Percentiles rank a stretch among this genome's conserved stretches.
These are phyloP conservation scores for Sarocladiaceae sp. DNA, from an alignment of 2,329 filamentous ascomycete genomes.

Conservation along the genomic window DNA sequence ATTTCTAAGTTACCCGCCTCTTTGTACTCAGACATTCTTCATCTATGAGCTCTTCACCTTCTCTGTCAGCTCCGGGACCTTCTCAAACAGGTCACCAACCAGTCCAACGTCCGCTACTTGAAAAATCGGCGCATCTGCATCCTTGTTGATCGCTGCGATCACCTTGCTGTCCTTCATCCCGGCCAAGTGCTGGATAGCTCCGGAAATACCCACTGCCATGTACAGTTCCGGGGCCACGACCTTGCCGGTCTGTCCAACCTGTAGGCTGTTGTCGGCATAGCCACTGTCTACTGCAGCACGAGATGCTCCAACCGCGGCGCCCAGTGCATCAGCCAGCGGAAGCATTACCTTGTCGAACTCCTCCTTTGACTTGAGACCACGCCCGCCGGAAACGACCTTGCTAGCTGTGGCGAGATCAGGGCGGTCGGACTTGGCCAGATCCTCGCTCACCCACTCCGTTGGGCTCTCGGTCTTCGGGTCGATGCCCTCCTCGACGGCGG, in stretches of 20 bases:
- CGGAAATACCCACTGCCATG: constrained; percentile 90
- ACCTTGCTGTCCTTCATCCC: constrained; percentile 99
- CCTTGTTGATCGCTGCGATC: constrained; percentile 98
- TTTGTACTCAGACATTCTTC: constrained; percentile 12
- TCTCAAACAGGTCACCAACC: constrained; percentile 92
- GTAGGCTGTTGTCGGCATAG: constrained; percentile 95
- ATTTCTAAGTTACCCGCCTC: neutral
- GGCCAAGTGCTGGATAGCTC: constrained; percentile 94
- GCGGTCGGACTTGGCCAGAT: constrained; percentile 86
- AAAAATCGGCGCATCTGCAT: constrained; percentile 94
- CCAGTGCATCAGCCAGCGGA: constrained; percentile 84
- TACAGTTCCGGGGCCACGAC: constrained; percentile 96
- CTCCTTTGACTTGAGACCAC: constrained; percentile 95
- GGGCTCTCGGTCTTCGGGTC: constrained; percentile 71
- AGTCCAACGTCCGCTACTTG: constrained; percentile 94
- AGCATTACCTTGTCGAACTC: constrained; percentile 92
- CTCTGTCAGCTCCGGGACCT: constrained; percentile 91
- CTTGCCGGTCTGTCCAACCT: constrained; percentile 98
- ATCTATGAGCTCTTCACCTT: constrained; percentile 66
- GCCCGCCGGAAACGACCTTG: constrained; percentile 86
- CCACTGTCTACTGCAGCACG: constrained; percentile 94
- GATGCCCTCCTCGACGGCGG: constrained; percentile 69
- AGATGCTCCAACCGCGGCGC: constrained; percentile 92
- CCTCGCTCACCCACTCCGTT: constrained; percentile 89
- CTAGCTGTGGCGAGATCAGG: constrained; percentile 87